Percentiles rank a stretch among this genome's conserved stretches.
These are phyloP conservation scores for Suhomyces choctaworum DNA, from an alignment of 1,139 yeast species.

Conservation along the genomic window DNA sequence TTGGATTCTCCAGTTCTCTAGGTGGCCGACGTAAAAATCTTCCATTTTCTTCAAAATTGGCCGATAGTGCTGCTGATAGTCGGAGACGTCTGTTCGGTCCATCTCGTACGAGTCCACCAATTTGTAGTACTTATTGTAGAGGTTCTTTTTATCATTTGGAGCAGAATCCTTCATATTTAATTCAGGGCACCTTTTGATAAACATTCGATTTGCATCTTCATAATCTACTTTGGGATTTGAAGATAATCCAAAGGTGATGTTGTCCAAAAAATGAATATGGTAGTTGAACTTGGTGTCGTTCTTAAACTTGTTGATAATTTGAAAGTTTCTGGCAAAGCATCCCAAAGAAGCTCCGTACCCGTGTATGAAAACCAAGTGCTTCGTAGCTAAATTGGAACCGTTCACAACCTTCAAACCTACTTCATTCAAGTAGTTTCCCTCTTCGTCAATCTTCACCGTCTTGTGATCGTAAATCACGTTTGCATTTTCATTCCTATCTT, in stretches of 20 bases:
- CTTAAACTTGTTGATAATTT: constrained; percentile 41
- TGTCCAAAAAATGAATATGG: constrained; percentile 73
- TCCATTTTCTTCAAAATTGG: constrained; percentile 46
- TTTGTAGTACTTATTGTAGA: constrained; percentile 46
- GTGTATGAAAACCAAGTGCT: constrained; percentile 69
- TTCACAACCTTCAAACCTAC: constrained; percentile 24
- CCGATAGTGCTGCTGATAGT: constrained; percentile 38
- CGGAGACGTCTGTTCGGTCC: constrained; percentile 26
- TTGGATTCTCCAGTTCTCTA: constrained; percentile 42
- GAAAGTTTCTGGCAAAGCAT: constrained; percentile 78
- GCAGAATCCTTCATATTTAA: constrained; percentile 32
- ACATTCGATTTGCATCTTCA: constrained; percentile 36
- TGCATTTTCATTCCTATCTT: constrained; percentile 21
- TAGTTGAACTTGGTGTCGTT: constrained; percentile 40
- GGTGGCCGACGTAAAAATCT: constrained; percentile 35
- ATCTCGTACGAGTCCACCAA: constrained; percentile 37
- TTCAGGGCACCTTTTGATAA: constrained; percentile 31
- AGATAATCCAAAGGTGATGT: constrained; percentile 83
- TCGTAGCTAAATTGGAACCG: constrained; percentile 16
- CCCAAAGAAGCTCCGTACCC: constrained; percentile 93
- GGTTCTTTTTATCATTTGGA: constrained; percentile 30
- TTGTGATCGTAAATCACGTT: constrained; percentile 23
- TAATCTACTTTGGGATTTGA: constrained; percentile 60
- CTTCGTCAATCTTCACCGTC: constrained; percentile 27
- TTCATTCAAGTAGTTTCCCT: constrained; percentile 39